These are phyloP conservation scores for Udeniomyces megalosporus DNA, from an alignment of 768 basidiomycete genomes.

Conservation along the genomic window DNA sequence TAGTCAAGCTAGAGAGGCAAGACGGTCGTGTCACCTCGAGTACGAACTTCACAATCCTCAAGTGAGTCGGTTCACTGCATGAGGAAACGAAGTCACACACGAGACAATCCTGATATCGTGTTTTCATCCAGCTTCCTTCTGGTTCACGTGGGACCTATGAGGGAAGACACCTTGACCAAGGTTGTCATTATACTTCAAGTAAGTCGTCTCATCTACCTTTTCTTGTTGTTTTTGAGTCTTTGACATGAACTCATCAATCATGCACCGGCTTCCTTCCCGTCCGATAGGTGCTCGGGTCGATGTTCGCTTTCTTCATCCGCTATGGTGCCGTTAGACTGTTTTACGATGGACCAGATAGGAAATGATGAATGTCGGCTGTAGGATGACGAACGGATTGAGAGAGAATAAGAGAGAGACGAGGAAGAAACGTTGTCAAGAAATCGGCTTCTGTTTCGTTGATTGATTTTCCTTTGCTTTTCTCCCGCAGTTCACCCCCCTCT, in stretches of 20 bases:
- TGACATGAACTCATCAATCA: not conserved
- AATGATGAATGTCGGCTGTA: slow-evolving; percentile 31
- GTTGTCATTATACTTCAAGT: slow-evolving; percentile 62
- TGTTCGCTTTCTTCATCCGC: slow-evolving; percentile 65
- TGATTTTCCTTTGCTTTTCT: too few relatives aligned
- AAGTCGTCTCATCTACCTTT: not conserved
- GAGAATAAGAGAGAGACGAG: too few relatives aligned
- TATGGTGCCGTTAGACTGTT: slow-evolving; percentile 79
- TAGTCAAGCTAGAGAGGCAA: slow-evolving; percentile 41
- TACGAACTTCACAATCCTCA: slow-evolving; percentile 84
- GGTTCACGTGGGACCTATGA: slow-evolving; percentile 64
- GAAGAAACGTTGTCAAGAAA: too few relatives aligned
- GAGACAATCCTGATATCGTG: not conserved
- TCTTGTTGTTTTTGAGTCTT: not conserved
- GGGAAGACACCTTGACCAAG: slow-evolving; percentile 61
- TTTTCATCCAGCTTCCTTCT: slow-evolving; percentile 40
- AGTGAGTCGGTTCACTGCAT: slow-evolving; percentile 28
- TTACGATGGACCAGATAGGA: slow-evolving; percentile 70
- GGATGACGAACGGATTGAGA: too few relatives aligned
- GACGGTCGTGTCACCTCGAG: slow-evolving; percentile 43
- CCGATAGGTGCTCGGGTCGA: slow-evolving; percentile 40
- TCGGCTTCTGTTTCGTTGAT: too few relatives aligned
- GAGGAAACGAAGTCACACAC: too few relatives aligned
- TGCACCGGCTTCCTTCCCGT: too few relatives aligned
- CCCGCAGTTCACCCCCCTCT: too few relatives aligned